These are phyloP conservation scores for Colletotrichum spaethianum DNA, from an alignment of 2,329 filamentous ascomycete genomes.

Conservation along the genomic window DNA sequence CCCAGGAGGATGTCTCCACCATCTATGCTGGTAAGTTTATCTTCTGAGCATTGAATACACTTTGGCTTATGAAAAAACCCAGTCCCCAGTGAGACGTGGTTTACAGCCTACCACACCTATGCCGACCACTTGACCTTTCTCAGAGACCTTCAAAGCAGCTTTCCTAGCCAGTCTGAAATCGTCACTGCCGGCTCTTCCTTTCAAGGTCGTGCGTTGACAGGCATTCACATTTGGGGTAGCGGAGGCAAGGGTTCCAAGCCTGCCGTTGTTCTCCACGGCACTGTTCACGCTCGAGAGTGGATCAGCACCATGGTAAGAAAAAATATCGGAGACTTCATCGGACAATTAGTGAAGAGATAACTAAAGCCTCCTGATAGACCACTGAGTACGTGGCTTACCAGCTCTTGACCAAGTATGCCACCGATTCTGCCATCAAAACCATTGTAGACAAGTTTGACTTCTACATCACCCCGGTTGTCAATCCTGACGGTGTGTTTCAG, in stretches of 20 bases:
- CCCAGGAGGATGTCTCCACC: conserved; percentile 45
- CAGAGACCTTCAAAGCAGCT: conserved; percentile 56
- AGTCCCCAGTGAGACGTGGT: conserved; percentile 57
- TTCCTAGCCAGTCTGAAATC: conserved; percentile 62
- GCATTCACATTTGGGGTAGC: conserved; percentile 69
- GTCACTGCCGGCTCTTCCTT: conserved; percentile 63
- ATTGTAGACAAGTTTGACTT: conserved; percentile 71
- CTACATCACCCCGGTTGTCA: conserved; percentile 65
- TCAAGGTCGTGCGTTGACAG: conserved; percentile 70
- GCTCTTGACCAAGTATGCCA: conserved; percentile 56
- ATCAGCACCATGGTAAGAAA: conserved; percentile 69
- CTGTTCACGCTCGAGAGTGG: conserved; percentile 69
- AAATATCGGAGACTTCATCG: conserved; percentile 43
- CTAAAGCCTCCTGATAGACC: conserved; percentile 49
- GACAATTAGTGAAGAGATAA: rapidly evolving
- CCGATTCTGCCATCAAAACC: conserved; percentile 52
- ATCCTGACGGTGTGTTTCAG: conserved; percentile 57
- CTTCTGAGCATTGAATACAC: too few relatives aligned
- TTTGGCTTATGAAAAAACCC: not conserved
- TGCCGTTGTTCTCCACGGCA: conserved; percentile 66
- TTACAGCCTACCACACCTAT: conserved; percentile 67
- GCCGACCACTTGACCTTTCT: conserved; percentile 65
- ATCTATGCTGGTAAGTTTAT: conserved; percentile 36
- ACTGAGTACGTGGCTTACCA: conserved; percentile 64
- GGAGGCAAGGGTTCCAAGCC: conserved; percentile 61